phyloP scores from a whole-genome alignment of 345 rosid species.

The Hypericum androsaemum region DNA sequence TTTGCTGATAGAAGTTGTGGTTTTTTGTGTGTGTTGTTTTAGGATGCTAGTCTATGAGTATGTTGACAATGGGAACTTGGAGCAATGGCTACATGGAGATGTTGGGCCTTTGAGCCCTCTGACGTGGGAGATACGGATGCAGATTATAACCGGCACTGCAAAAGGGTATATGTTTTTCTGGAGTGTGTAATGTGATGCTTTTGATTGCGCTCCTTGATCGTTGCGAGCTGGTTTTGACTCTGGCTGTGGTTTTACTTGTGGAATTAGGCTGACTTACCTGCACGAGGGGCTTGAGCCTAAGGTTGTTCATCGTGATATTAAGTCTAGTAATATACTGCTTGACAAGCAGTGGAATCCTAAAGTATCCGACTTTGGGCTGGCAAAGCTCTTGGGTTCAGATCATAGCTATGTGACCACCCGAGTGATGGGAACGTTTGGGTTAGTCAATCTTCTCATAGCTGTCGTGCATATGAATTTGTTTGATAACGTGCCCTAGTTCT shows the following conservation, averaged over 20 bases:
- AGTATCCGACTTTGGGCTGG: conserved; percentile 83
- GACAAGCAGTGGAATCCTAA: conserved; percentile 83
- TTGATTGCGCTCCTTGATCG: neutral
- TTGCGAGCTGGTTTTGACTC: neutral
- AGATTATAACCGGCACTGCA: conserved; percentile 67
- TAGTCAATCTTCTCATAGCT: conserved; percentile 3
- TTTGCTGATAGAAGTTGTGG: conserved; percentile 5
- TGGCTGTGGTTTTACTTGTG: conserved; percentile 6
- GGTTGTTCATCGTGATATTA: conserved; percentile 82
- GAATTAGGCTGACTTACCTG: conserved; percentile 53
- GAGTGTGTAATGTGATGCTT: no score
- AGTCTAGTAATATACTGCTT: conserved; percentile 86
- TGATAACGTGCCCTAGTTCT: neutral
- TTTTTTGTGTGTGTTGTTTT: conserved; percentile 5
- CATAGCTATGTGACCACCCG: conserved; percentile 84
- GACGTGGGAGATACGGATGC: conserved; percentile 80
- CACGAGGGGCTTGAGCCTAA: conserved; percentile 93
- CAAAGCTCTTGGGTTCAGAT: conserved; percentile 83
- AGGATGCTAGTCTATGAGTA: conserved; percentile 90
- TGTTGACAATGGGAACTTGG: conserved; percentile 82
- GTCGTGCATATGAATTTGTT: neutral
- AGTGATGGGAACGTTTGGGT: conserved; percentile 72
- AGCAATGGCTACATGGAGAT: conserved; percentile 90
- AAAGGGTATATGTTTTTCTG: conserved; percentile 37
- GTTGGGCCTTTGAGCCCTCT: conserved; percentile 70